Base-by-base conservation (phyloP, 2,329 filamentous ascomycete genomes). In the Trichoderma sp. region DNA sequence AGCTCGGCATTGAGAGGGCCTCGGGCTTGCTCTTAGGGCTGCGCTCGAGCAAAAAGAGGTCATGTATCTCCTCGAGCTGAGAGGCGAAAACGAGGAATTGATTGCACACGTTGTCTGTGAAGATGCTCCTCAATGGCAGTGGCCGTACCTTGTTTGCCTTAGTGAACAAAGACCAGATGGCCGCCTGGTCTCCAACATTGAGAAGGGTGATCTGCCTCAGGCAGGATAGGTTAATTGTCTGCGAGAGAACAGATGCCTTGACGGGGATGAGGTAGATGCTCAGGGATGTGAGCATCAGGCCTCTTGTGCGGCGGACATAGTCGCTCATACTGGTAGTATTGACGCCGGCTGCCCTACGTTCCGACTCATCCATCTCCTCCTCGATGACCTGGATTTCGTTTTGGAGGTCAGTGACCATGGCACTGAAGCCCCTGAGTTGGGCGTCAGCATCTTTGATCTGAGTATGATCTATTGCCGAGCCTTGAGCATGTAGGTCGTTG, bases 91-190 rank as follows among this genome's bases (percentile, higher is more conserved):
- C 83, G 66, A 92, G 77, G 71, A 91, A 90, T 0, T 82, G 78
- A 1, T 79, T 75, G 0, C 88, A 87, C 24, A 91, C 89, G 73
- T 91, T 87, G 76, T 92, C 90, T 0, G 89, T 91, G 74, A 88
- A 88, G 70, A 92, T 87, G 73, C 86, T 88, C 63, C 84, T 83
- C 56, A 92, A 78, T 0, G 85, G 83, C 53, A 91, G 80, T 0
- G 86, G 84, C 9, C 82, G 79, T 1, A 81, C 75, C 65, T 83
- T 83, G 77, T 90, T 89, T 75, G 89, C 84, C 74, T 85, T 87
- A 21, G 83, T 80, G 56, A 92, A 79, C 70, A 87, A 79, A 2
- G 83, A 81, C 90, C 90, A 92, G 73, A 92, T 86, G 0, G 85
- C 81, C 32, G 83, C 83, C 77, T 92, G 90, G 6, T 86, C 82